phyloP scores from a whole-genome alignment of 78 protist genomes.

The Dictyostelium capitatum region DNA sequence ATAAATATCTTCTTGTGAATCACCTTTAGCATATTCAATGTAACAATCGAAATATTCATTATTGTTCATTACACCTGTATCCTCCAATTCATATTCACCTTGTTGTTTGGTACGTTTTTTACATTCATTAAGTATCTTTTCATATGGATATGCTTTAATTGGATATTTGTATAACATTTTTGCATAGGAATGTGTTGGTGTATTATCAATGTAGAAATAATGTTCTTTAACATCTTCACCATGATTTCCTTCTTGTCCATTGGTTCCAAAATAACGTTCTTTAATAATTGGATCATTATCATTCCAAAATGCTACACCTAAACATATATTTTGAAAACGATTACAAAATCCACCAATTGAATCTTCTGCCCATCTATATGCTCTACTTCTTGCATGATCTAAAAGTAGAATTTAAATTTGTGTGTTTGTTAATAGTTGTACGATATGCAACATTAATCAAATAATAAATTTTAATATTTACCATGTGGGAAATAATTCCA shows the following conservation, averaged over 20 bases:
- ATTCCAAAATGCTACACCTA: conserved; percentile 89
- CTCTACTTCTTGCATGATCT: conserved; percentile 85
- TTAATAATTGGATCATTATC: conserved; percentile 90
- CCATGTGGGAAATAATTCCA: conserved; percentile 92
- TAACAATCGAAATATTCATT: conserved; percentile 70
- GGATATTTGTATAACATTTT: conserved; percentile 92
- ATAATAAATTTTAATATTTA: background rate
- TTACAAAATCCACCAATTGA: conserved; percentile 86
- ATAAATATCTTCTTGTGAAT: conserved; percentile 75
- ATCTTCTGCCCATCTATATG: conserved; percentile 95
- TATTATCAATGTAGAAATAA: conserved; percentile 82
- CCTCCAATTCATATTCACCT: conserved; percentile 89
- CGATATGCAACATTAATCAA: too few relatives aligned
- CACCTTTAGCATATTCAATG: conserved; percentile 89
- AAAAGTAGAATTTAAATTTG: too few relatives aligned
- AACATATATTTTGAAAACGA: conserved; percentile 83
- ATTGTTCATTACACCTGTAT: conserved; percentile 84
- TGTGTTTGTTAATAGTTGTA: background rate
- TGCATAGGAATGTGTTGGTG: conserved; percentile 90
- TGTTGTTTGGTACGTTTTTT: conserved; percentile 19
- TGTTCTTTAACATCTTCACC: conserved; percentile 91
- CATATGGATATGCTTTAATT: conserved; percentile 86
- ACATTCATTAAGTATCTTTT: conserved; percentile 33
- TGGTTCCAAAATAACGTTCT: conserved; percentile 90
- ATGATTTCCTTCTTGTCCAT: conserved; percentile 88